A percentile compares a stretch with the other conserved stretches of the same genome.
phyloP scores from a whole-genome alignment of 1,284 basidiomycete genomes.

The Cystobasidium slooffiae region DNA sequence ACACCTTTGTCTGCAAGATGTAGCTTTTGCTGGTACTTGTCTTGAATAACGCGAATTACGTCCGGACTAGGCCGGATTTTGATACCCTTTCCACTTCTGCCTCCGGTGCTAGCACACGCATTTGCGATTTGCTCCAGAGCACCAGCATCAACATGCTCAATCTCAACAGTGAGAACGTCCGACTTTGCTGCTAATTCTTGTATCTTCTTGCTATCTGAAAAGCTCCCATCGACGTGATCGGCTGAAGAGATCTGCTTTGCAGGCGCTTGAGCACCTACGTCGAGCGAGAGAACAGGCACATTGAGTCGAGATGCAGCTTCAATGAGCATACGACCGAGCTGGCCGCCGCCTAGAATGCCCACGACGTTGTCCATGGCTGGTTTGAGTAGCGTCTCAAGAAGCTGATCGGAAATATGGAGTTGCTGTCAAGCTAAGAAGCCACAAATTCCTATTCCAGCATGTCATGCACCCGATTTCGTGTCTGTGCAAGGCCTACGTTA shows the following conservation, averaged over 20 bases:
- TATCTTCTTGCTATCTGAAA: slow-evolving; percentile 81
- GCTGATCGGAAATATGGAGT: background rate
- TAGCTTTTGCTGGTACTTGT: slow-evolving; percentile 89
- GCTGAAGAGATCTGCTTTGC: slow-evolving; percentile 80
- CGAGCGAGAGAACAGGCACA: slow-evolving; percentile 84
- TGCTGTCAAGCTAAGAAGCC: background rate
- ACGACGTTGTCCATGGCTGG: slow-evolving; percentile 33
- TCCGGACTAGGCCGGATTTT: slow-evolving; percentile 81
- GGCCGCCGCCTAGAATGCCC: slow-evolving; percentile 73
- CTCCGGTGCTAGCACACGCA: slow-evolving; percentile 56
- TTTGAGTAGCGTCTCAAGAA: background rate
- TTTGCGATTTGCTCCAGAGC: slow-evolving; percentile 72
- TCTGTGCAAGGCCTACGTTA: no score
- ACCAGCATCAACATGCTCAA: slow-evolving; percentile 88
- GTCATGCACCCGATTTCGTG: no score
- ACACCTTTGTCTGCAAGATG: slow-evolving; percentile 68
- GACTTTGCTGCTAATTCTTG: slow-evolving; percentile 76
- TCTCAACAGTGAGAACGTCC: slow-evolving; percentile 92
- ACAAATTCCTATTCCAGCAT: no score
- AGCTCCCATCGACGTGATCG: slow-evolving; percentile 84
- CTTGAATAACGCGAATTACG: slow-evolving; percentile 89
- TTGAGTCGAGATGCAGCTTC: slow-evolving; percentile 87
- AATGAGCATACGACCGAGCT: slow-evolving; percentile 96
- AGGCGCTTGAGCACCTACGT: slow-evolving; percentile 76
- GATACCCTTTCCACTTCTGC: slow-evolving; percentile 57